Base-by-base conservation (phyloP, 768 basidiomycete genomes). In the Lactarius sanguifluus region DNA sequence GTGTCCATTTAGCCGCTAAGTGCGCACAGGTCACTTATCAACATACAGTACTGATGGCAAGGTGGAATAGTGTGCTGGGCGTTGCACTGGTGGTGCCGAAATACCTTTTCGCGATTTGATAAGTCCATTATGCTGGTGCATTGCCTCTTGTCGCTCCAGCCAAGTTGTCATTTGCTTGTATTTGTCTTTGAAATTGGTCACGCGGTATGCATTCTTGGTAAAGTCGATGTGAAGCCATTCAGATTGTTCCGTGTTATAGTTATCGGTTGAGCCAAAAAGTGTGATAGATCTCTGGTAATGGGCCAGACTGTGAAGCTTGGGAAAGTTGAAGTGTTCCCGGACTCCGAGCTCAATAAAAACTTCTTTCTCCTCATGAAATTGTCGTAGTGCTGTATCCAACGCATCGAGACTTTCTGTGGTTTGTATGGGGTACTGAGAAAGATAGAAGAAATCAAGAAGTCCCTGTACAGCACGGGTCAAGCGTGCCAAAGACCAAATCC, bases 401-500 rank as follows among this genome's bases (percentile, higher is more conserved):
- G 5, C 15, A 16, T 40, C 15, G 40, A 40, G 40, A 16, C 15
- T 40, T 40, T 40, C 40, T 40, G 15, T 40, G 5, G 40, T 40
- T 4, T 40, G 40, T 40, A 16, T 0, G 0, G 66, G 62, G 23
- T 68, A 74, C 16, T 40, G 40, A 40, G 40, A 40, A 40, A 40
- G 13, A 13, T 40, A 40, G 3, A 40, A 16, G 40, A 40, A 40
- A 16, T 40, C 15, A 5, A 40, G 40, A 5, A 40, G 5, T 40
- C 13, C 40, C 16, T 5, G 5, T 40, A 40, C 40, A 16, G 45
- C 45, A 4, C n/a, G 2, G n/a, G 10, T 10, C 10, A 47, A 10
- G 12, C 20, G 10, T 16, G n/a, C n/a, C 10, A n/a, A 23, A 0
- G 16, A 0, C 6, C n/a, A 8, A 20, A 3, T 20, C 18, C 4